Evolutionary conservation across 768 basidiomycete species (phyloP), one percentile per base, ranked within the genome.

Genomic region (Filobasidium wieringae): DNA sequence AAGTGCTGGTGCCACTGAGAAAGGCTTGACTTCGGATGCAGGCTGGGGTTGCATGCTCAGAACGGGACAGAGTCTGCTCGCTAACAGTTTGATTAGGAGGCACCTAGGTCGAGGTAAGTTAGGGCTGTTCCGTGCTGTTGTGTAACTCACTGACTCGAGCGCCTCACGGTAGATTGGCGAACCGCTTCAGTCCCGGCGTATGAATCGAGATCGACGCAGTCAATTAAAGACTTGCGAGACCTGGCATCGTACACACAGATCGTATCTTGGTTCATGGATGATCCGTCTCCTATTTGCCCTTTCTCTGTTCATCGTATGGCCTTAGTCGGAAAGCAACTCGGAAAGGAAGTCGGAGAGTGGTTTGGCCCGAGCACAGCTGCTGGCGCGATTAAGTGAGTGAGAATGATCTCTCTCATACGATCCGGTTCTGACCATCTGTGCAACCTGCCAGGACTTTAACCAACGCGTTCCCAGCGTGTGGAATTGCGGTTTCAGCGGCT

Each of bases 351-450:
- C 0, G 93, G 93, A 0, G 86, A 90, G 72, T 97, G 93, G 93
- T 97, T 97, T 67, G 93, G 93, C 0, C 93, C 93, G 0, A 92
- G 88, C 68, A 90, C 88, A 0, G 95, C 93, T n/a, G 91, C 92
- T 7, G 91, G 92, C 34, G 92, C 90, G 11, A 86, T 97, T 76
- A 89, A 86, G 86, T 88, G 68, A 56, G 79, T 71, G 12, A 33
- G 12, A 34, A 2, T 26, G 12, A 37, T 26, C n/a, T 15, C 52
- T 7, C 33, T 34, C 6, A 26, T 14, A 11, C 45, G 36, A n/a
- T n/a, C 36, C 36, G n/a, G n/a, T 12, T 12, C 11, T n/a, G 36
- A n/a, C 36, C 36, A 39, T n/a, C n/a, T 11, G n/a, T n/a, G 36
- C 43, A n/a, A 60, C n/a, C 17, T 30, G 41, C 1, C 67, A 89